Evolutionary conservation across 768 basidiomycete species (phyloP), one percentile per base, ranked within the genome.

Genomic region (Leucocoprinus leucothites): DNA sequence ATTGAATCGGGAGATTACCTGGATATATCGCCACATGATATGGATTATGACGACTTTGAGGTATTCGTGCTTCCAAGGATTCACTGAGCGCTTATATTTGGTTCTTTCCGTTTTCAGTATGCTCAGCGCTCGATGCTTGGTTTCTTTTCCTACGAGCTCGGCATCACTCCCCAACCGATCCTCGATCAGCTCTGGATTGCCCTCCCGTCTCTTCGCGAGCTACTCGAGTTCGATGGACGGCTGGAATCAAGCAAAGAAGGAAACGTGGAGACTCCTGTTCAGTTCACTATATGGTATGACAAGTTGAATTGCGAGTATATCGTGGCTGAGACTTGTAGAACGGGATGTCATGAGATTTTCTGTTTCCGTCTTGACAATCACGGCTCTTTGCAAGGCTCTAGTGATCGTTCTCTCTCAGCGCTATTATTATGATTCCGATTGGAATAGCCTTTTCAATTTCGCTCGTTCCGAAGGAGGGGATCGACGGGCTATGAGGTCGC

Each of bases 181-280:
- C 59, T 87, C 56, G 78, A 82, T 51, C 84, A 87, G 56, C 60
- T 87, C 1, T 85, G 82, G 82, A 54, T 64, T 25, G 80, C 81
- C 6, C 69, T 83, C 5, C 80, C 85, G 0, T 75, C 77, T 0
- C 68, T 87, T 14, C 78, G 77, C 1, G 60, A 65, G 21, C 69
- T 80, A 7, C 63, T 80, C 18, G 61, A 66, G 13, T 72, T 69
- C 45, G 65, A 69, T 4, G 68, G 69, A n/a, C 6, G 76, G 79
- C 3, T 85, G 85, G 84, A 65, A 70, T 34, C 60, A 63, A 11
- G 74, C 77, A 6, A 73, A 76, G 61, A 59, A 70, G 26, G 71
- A 76, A 53, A 71, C 77, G 1, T 87, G 86, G 86, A 63, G 68
- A 5, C 64, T 64, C 42, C 65, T 88, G n/a, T 78, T 75, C 48